Evolutionary conservation across 192 early-diverging fungal genomes (phyloP).

Genomic region (Chytriomyces confervae): DNA sequence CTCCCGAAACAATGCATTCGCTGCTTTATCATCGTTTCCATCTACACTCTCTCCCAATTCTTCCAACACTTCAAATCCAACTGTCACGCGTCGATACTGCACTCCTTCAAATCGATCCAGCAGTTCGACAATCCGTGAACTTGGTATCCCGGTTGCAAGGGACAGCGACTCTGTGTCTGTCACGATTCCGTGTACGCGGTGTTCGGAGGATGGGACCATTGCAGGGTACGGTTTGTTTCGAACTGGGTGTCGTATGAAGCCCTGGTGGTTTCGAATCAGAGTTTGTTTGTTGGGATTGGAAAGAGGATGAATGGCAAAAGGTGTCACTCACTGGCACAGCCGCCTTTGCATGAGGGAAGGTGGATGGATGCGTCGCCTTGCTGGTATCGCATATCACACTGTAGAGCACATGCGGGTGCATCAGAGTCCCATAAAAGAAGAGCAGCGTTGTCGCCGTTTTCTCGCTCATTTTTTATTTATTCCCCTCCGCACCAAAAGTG

Average conservation of each 20-base stretch:
- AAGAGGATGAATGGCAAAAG: too few relatives aligned
- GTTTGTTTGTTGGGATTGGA: too few relatives aligned
- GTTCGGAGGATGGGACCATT: neutral
- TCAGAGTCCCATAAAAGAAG: constrained; percentile 32
- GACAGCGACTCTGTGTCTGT: neutral
- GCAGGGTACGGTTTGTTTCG: constrained; percentile 8
- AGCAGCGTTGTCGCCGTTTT: neutral
- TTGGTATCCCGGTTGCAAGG: neutral
- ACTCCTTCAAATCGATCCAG: constrained; percentile 32
- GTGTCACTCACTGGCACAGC: neutral
- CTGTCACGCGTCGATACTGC: constrained; percentile 17
- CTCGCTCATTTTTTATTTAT: too few relatives aligned
- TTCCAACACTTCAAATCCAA: constrained; percentile 4
- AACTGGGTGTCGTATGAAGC: constrained; percentile 8
- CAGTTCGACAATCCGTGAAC: neutral
- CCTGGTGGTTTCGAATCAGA: neutral
- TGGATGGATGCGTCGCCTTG: neutral
- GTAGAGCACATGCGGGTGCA: constrained; percentile 33
- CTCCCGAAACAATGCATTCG: neutral
- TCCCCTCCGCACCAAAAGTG: too few relatives aligned
- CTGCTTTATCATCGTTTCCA: neutral
- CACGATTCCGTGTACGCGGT: constrained; percentile 15
- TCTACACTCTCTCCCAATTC: neutral
- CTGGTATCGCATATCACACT: neutral
- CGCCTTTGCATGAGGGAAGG: neutral